Evolutionary conservation across 2,329 filamentous ascomycete species (phyloP).

Genomic region (Fusarium tricinctum): DNA sequence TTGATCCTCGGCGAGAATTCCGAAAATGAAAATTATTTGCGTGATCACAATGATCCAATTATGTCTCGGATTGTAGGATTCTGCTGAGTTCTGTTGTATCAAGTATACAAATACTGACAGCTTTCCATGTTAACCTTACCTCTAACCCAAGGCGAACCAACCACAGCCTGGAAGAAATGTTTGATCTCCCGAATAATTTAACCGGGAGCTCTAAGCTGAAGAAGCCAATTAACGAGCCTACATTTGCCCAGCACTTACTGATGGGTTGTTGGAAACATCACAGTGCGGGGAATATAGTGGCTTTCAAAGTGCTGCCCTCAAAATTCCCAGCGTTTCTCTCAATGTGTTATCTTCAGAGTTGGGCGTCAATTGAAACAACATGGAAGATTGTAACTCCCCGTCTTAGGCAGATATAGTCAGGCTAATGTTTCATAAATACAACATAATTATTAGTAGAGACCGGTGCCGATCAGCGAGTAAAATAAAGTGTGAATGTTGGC

Average conservation of each 20-base stretch:
- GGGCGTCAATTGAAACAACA: not conserved
- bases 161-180: not conserved
- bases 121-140: no score
- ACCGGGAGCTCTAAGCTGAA: not conserved
- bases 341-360: not conserved
- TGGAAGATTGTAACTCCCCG: not conserved
- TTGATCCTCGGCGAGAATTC: conserved; percentile 10
- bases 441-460: no score
- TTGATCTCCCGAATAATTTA: conserved; percentile 20
- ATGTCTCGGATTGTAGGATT: no score
- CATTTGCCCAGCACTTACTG: not conserved
- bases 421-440: no score
- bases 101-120: not conserved
- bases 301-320: not conserved
- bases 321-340: not conserved
- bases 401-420: no score
- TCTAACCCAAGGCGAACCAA: not conserved
- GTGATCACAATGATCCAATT: not conserved
- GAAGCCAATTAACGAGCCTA: not conserved
- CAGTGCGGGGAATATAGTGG: conserved; percentile 1
- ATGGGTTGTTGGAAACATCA: not conserved
- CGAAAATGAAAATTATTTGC: not conserved
- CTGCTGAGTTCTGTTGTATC: not conserved
- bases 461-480: no score
- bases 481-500: not conserved